Evolutionary conservation across 2,329 filamentous ascomycete genomes (phyloP).

Genomic region (Diaporthe eres): DNA sequence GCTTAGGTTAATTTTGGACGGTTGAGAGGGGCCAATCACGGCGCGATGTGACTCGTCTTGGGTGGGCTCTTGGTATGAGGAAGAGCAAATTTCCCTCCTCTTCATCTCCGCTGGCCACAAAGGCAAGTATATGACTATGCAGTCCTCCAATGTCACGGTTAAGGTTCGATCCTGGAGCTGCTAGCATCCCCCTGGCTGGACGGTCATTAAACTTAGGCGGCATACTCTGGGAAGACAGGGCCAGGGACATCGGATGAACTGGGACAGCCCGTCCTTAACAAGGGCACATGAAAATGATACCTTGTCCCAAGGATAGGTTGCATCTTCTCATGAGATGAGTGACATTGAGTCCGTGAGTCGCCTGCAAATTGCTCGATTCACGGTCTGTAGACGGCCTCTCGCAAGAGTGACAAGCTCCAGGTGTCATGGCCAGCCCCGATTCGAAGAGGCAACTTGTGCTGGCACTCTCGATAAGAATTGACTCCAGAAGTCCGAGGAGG

Average conservation of each 20-base stretch:
- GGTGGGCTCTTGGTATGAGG: not conserved
- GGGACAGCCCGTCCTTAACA: not conserved
- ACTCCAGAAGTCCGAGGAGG: not conserved
- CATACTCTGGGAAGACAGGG: not conserved
- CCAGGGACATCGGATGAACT: slow-evolving; percentile 1
- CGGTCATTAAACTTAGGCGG: not conserved
- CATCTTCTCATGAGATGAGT: not conserved
- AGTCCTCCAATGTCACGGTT: not conserved
- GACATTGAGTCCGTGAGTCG: not conserved
- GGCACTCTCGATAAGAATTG: too few species aligned
- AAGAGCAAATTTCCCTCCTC: not conserved
- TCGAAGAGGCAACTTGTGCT: not conserved
- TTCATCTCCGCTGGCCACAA: not conserved
- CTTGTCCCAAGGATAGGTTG: not conserved
- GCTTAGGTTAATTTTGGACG: not conserved
- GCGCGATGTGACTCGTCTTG: not conserved
- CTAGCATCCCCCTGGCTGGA: not conserved
- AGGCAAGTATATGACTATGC: not conserved
- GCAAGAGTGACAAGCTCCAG: not conserved
- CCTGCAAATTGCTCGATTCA: not conserved
- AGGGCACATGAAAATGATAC: not conserved
- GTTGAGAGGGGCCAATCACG: not conserved
- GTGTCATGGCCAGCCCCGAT: not conserved
- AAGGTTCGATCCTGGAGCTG: not conserved
- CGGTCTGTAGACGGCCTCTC: not conserved